A percentile compares a stretch with the other conserved stretches of the same genome.
Conservation (phyloP, 2,329 filamentous ascomycete species). For the Tolypocladium guangdongense region DNA sequence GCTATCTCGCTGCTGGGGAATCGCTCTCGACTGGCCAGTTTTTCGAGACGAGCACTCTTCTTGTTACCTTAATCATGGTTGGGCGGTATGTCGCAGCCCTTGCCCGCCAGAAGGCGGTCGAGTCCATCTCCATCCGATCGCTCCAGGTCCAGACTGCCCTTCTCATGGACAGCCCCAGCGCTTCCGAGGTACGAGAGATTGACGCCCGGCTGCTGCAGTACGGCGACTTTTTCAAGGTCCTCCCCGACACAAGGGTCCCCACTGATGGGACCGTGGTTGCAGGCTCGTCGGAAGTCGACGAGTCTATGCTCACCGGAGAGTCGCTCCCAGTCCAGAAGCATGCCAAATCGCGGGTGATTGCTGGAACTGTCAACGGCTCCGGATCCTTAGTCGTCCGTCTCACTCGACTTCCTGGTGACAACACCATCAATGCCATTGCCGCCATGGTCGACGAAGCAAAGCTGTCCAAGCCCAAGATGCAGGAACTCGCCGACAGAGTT, state of each 20-base stretch:
- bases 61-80: slow-evolving; percentile 49
- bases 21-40: slow-evolving; percentile 40
- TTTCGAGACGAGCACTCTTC: slow-evolving; percentile 50
- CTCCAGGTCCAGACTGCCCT: slow-evolving; percentile 48
- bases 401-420: slow-evolving; percentile 53
- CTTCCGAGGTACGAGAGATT: slow-evolving; percentile 33
- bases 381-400: slow-evolving; percentile 49
- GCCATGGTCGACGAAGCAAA: slow-evolving; percentile 61
- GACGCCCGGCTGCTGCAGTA: slow-evolving; percentile 59
- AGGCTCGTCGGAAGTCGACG: slow-evolving; percentile 58
- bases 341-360: slow-evolving; percentile 43
- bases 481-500: slow-evolving; percentile 57
- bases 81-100: slow-evolving; percentile 40
- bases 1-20: slow-evolving; percentile 25
- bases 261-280: slow-evolving; percentile 59
- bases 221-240: slow-evolving; percentile 55
- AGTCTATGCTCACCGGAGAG: slow-evolving; percentile 73
- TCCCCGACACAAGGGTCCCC: slow-evolving; percentile 46
- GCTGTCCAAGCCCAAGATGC: slow-evolving; percentile 54
- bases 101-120: slow-evolving; percentile 42
- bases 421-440: slow-evolving; percentile 61
- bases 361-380: slow-evolving; percentile 57
- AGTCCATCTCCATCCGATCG: slow-evolving; percentile 43
- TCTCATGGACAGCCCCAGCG: slow-evolving; percentile 28
- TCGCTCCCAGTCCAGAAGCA: slow-evolving; percentile 48